A percentile compares a stretch with the other conserved stretches of the same genome.
phyloP scores from a whole-genome alignment of 2,329 filamentous ascomycete genomes.

The Aspergillus pseudoglaucus region DNA sequence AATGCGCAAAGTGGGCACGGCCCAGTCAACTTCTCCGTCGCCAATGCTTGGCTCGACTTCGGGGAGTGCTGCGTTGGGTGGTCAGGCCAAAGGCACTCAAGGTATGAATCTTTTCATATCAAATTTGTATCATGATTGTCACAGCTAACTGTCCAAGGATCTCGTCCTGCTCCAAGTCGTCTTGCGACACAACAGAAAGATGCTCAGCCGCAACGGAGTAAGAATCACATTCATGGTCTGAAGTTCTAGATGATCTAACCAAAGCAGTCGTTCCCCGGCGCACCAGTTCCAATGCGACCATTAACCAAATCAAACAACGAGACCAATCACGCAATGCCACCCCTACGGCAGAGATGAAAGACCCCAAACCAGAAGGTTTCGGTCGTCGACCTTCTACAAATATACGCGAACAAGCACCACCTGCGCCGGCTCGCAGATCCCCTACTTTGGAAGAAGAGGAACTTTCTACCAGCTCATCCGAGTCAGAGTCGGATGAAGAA shows the following conservation, averaged over 20 bases:
- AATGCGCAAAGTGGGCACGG: slow-evolving; percentile 60
- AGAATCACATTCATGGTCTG: slow-evolving; percentile 2
- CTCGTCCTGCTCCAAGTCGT: slow-evolving; percentile 31
- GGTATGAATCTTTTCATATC: neutral
- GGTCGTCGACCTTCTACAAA: slow-evolving; percentile 17
- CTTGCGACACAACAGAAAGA: slow-evolving; percentile 33
- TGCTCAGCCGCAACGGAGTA: slow-evolving; percentile 19
- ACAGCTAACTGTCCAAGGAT: slow-evolving; percentile 19
- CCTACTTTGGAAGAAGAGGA: slow-evolving; percentile 30
- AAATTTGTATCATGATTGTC: too few species aligned
- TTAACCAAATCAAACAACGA: slow-evolving; percentile 21
- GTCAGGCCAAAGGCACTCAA: slow-evolving; percentile 26
- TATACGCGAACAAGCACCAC: slow-evolving; percentile 19
- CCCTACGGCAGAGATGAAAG: slow-evolving; percentile 17
- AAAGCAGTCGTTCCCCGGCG: slow-evolving; percentile 16
- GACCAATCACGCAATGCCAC: slow-evolving; percentile 21
- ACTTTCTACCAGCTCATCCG: slow-evolving; percentile 24
- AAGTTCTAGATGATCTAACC: neutral
- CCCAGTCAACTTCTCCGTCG: slow-evolving; percentile 37
- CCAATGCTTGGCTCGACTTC: slow-evolving; percentile 38
- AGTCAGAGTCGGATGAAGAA: slow-evolving; percentile 27
- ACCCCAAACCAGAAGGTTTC: slow-evolving; percentile 16
- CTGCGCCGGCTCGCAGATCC: slow-evolving; percentile 19
- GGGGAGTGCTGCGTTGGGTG: slow-evolving; percentile 34
- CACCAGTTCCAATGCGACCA: slow-evolving; percentile 25